phyloP scores from a whole-genome alignment of 371 early-diverging fungal genomes.

The Fennellomyces sp. region DNA sequence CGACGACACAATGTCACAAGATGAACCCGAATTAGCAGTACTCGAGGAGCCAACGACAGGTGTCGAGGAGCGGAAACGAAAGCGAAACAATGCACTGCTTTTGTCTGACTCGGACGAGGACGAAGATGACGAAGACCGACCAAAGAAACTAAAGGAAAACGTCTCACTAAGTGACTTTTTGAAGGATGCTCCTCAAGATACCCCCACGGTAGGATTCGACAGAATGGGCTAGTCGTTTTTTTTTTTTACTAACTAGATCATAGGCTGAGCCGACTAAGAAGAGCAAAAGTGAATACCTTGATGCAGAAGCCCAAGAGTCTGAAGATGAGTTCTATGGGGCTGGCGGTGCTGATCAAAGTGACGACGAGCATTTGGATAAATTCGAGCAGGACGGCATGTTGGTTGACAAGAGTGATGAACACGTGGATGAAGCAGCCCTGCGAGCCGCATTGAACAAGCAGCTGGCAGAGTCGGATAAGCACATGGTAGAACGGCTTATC shows the following conservation, averaged over 20 bases:
- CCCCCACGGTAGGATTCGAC: background rate
- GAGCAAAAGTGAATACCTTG: conserved; percentile 30
- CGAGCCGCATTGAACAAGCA: conserved; percentile 35
- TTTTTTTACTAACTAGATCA: no score
- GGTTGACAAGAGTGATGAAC: conserved; percentile 42
- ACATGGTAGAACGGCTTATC: conserved; percentile 40
- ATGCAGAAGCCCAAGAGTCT: conserved; percentile 53
- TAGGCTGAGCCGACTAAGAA: background rate
- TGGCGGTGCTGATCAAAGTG: conserved; percentile 36
- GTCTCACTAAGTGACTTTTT: conserved; percentile 11
- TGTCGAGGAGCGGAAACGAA: conserved; percentile 2
- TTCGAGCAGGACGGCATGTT: conserved; percentile 48
- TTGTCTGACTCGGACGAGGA: conserved; percentile 14
- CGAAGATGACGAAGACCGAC: conserved; percentile 14
- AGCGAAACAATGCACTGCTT: conserved; percentile 1
- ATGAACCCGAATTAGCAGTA: no score
- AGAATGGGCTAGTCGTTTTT: background rate
- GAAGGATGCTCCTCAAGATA: background rate
- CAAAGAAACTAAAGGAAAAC: conserved; percentile 15
- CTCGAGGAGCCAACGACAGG: background rate
- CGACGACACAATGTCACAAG: background rate
- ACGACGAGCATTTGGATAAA: conserved; percentile 38
- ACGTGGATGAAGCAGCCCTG: conserved; percentile 36
- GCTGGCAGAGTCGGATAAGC: conserved; percentile 38
- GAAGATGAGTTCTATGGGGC: conserved; percentile 52